These are phyloP conservation scores for Mucor ambiguus DNA, from an alignment of 371 early-diverging fungal species.

Conservation along the genomic window DNA sequence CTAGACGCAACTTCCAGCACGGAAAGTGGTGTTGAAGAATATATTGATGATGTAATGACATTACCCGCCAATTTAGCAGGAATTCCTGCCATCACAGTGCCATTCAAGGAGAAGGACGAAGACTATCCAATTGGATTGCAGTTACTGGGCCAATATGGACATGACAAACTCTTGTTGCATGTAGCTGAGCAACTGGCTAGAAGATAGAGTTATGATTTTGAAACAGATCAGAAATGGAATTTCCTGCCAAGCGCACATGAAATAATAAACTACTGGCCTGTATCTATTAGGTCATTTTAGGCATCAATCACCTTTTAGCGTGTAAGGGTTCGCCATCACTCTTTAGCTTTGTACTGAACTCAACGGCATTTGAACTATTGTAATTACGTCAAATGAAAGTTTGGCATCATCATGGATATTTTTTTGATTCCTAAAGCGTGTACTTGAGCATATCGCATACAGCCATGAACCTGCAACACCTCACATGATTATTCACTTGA, in stretches of 20 bases:
- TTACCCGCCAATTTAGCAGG: conserved; percentile 88
- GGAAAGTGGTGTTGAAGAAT: conserved; percentile 48
- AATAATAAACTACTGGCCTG: not conserved
- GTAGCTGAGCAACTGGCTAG: conserved; percentile 26
- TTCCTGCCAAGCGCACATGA: not conserved
- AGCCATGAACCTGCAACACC: not conserved
- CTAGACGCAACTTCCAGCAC: conserved; percentile 17
- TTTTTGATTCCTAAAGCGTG: not conserved
- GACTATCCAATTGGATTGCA: conserved; percentile 81
- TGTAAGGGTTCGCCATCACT: not conserved
- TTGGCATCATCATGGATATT: not conserved
- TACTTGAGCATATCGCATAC: too few species aligned
- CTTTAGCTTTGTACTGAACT: not conserved
- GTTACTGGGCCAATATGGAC: conserved; percentile 80
- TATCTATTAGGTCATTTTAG: not conserved
- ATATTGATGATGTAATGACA: conserved; percentile 88
- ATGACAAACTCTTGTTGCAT: conserved; percentile 65
- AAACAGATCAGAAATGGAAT: not conserved
- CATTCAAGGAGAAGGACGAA: conserved; percentile 40
- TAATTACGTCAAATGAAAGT: not conserved
- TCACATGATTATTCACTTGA: not conserved
- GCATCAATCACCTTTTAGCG: too few species aligned
- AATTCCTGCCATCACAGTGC: conserved; percentile 72
- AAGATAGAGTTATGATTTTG: not conserved
- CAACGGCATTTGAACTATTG: not conserved